Evolutionary conservation across 2,329 filamentous ascomycete species (phyloP), one percentile per base, ranked within the genome.

Genomic region (Penicillium sp.): DNA sequence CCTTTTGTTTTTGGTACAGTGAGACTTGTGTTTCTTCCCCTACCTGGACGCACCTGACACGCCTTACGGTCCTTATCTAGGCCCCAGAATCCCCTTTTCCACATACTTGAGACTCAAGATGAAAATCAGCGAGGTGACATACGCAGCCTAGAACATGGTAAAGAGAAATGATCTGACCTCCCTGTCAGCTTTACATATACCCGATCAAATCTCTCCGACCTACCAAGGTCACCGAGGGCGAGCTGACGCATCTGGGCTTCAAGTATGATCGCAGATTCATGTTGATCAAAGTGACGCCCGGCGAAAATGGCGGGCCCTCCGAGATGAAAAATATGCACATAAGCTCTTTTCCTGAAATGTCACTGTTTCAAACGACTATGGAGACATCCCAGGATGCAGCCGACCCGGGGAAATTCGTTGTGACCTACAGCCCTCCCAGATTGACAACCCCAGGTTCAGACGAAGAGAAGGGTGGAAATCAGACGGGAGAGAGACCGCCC

Each of bases 151-250:
- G 3, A 32, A 11, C 7, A 32, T 32, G 11, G 3, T 11, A 32
- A 8, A 8, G 11, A 4, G 8, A 11, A 11, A 3, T 5, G 8
- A 11, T 7, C 29, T 32, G 11, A 32, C 29, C 8, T 32, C 7
- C 11, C 4, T 5, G 29, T 32, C 53, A 84, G 79, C 74, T 89
- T 33, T 86, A 83, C 66, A 75, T 85, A 41, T 88, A 89, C 64
- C 85, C 86, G 37, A 83, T 89, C 69, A 89, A 89, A 64, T 83
- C 78, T 6, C 76, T 88, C n/a, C 79, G 82, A 33, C 80, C 79
- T 43, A 78, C 84, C 46, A 66, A 74, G 13, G 69, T 88, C 29
- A 50, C 72, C 4, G 66, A 69, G 0, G 75, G 82, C 3, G 66
- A 68, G n/a, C 66, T 88, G 40, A 79, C 77, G 4, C 72, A 74